phyloP scores from a whole-genome alignment of 306 rosid genomes.

The Myrica gale region DNA sequence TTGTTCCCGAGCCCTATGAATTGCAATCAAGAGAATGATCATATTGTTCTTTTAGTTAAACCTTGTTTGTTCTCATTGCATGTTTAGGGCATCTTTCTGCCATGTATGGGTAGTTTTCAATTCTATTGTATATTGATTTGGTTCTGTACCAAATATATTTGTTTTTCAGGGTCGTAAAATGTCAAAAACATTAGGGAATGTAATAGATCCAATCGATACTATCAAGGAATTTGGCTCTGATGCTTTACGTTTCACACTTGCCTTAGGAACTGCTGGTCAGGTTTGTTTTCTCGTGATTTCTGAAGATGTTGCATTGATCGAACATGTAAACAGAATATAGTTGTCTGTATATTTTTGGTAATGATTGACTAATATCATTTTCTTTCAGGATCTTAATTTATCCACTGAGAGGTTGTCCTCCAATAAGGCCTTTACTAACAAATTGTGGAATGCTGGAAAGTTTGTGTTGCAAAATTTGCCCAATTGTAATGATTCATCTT shows the following conservation, averaged over 20 bases:
- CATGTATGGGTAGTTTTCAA: background rate
- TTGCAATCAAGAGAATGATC: background rate
- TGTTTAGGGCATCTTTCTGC: background rate
- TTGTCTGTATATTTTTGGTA: slow-evolving; percentile 7
- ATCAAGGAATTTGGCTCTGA: slow-evolving; percentile 91
- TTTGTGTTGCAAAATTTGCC: slow-evolving; percentile 87
- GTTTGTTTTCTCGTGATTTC: slow-evolving; percentile 42
- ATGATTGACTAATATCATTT: slow-evolving; percentile 15
- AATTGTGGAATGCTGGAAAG: slow-evolving; percentile 97
- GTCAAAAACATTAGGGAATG: slow-evolving; percentile 94
- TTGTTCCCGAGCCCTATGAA: background rate
- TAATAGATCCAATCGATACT: slow-evolving; percentile 83
- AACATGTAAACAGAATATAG: slow-evolving; percentile 18
- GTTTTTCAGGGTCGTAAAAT: slow-evolving; percentile 81
- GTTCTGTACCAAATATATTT: slow-evolving; percentile 9
- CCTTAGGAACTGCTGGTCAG: slow-evolving; percentile 99
- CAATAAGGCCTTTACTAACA: slow-evolving; percentile 94
- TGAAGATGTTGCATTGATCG: slow-evolving; percentile 1
- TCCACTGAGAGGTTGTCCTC: slow-evolving; percentile 80
- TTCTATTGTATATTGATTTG: slow-evolving; percentile 10
- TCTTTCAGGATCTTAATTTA: slow-evolving; percentile 85
- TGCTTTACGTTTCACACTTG: slow-evolving; percentile 88
- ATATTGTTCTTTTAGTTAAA: background rate
- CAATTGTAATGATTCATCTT: slow-evolving; percentile 44
- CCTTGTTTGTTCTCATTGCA: background rate